Base-by-base conservation (phyloP, 805 yeast genomes). In the Sporopachydermia quercuum region DNA sequence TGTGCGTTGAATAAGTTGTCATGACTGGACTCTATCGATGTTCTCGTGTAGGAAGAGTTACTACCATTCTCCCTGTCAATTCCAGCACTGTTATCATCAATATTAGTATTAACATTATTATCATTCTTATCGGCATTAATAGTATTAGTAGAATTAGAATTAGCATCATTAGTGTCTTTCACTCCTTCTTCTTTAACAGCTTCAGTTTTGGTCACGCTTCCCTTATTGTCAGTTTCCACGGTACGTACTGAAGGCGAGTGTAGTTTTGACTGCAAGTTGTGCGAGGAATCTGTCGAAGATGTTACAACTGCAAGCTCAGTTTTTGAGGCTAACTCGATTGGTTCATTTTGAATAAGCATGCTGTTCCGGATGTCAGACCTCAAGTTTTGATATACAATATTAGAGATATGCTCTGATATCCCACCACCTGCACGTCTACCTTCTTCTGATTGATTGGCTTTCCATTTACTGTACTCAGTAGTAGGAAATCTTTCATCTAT, bases 401-500 rank as follows among this genome's bases (percentile, higher is more conserved):
- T 37, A 11, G 40, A 40, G 3, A 27, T 37, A 8, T 15, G 41
- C 11, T 37, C 39, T 3, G 40, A 42, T 13, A 27, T 34, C 17
- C 36, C 39, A 15, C 52, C 53, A n/a, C 39, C 42, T 5, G 40
- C 17, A 4, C 44, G 33, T 17, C 41, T 15, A 2, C 49, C 52
- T 15, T 17, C 45, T 27, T 35, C 30, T 33, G 48, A 51, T 2
- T 54, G 49, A 39, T 47, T 47, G 13, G 39, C 41, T 5, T 52
- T 43, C 60, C 62, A 57, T 15, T 37, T 42, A 36, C 50, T 47
- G 43, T 57, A 57, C 38, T 46, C 52, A 34, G 42, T 42, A 5
- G 45, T 49, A 5, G 62, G 62, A 43, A 58, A 58, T 35, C 50
- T 42, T 33, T 45, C 46, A 40, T 57, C 48, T 36, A 58, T 39